Percentiles rank a stretch among this genome's conserved stretches.
Evolutionary conservation across 108 stramenopile genomes (phyloP).

Genomic region (Cylindrotheca fusiformis): DNA sequence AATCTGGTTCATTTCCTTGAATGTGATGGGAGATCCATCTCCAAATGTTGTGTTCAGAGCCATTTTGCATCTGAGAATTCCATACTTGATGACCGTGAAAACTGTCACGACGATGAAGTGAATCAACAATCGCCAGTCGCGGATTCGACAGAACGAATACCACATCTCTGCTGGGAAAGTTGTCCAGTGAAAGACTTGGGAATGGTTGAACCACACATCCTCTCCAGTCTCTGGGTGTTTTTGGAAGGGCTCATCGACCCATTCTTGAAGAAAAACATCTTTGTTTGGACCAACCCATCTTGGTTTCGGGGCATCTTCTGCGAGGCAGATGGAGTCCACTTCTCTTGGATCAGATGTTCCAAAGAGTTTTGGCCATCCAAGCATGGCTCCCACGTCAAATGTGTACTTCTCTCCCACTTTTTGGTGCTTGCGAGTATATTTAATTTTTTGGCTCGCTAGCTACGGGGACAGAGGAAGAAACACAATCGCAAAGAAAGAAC

Average conservation of each 20-base stretch:
- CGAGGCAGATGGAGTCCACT: slow-evolving; percentile 23
- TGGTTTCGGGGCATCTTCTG: slow-evolving; percentile 17
- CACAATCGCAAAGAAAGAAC: background rate
- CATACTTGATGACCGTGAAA: slow-evolving; percentile 27
- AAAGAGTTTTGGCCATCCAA: slow-evolving; percentile 37
- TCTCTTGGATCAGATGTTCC: slow-evolving; percentile 26
- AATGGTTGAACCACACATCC: slow-evolving; percentile 43
- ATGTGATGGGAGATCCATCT: slow-evolving; percentile 37
- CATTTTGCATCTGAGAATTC: slow-evolving; percentile 28
- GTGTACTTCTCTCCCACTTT: slow-evolving; percentile 15
- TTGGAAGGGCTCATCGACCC: slow-evolving; percentile 24
- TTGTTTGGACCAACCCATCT: slow-evolving; percentile 21
- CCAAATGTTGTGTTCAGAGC: slow-evolving; percentile 30
- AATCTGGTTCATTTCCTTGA: slow-evolving; percentile 28
- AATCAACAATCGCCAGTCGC: slow-evolving; percentile 16
- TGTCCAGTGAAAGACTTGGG: slow-evolving; percentile 47
- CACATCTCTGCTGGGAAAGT: slow-evolving; percentile 38
- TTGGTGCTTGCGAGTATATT: slow-evolving; percentile 36
- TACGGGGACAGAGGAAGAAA: background rate
- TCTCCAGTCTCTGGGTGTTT: slow-evolving; percentile 42
- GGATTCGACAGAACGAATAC: slow-evolving; percentile 24
- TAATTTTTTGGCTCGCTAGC: slow-evolving; percentile 32
- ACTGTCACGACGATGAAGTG: slow-evolving; percentile 11
- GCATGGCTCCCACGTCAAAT: slow-evolving; percentile 28
- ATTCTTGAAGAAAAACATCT: slow-evolving; percentile 24